phyloP scores from a whole-genome alignment of 495 filamentous ascomycete genomes.

The Daldinia vernicosa region DNA sequence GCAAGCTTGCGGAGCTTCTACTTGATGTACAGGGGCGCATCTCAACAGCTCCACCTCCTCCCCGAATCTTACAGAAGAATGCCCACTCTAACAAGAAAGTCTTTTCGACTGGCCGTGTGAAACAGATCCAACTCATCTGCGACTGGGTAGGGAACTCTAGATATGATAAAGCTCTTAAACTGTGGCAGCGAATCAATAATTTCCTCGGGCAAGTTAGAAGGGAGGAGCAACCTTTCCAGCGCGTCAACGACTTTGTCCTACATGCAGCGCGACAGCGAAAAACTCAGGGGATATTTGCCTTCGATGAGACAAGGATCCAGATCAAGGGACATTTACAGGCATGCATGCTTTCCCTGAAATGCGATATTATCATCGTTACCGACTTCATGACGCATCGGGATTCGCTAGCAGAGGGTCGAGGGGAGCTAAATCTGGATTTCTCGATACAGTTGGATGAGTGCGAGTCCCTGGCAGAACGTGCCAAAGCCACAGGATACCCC shows the following conservation, averaged over 20 bases:
- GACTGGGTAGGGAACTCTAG: constrained; percentile 45
- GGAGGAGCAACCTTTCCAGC: constrained; percentile 69
- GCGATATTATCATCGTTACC: constrained; percentile 64
- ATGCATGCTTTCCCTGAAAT: constrained; percentile 60
- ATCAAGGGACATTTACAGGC: constrained; percentile 59
- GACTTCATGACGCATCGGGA: constrained; percentile 60
- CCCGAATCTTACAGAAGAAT: background rate
- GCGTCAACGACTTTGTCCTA: constrained; percentile 63
- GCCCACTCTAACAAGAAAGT: constrained; percentile 1
- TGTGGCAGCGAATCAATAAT: constrained; percentile 53
- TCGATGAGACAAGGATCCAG: constrained; percentile 59
- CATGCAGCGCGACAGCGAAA: constrained; percentile 56
- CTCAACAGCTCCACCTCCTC: constrained; percentile 6
- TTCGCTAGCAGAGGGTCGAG: constrained; percentile 7
- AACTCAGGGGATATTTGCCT: constrained; percentile 50
- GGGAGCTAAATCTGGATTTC: constrained; percentile 49
- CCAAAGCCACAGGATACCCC: constrained; percentile 31
- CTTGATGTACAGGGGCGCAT: constrained; percentile 36
- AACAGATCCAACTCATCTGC: constrained; percentile 34
- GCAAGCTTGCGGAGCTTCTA: constrained; percentile 53
- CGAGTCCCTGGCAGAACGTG: constrained; percentile 41
- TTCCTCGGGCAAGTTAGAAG: constrained; percentile 57
- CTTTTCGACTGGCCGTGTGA: constrained; percentile 22
- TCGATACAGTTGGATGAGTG: constrained; percentile 51
- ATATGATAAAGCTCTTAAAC: constrained; percentile 51